Base-by-base conservation (phyloP, 1,139 yeast species). In the Protomyces arabidopsidicola region DNA sequence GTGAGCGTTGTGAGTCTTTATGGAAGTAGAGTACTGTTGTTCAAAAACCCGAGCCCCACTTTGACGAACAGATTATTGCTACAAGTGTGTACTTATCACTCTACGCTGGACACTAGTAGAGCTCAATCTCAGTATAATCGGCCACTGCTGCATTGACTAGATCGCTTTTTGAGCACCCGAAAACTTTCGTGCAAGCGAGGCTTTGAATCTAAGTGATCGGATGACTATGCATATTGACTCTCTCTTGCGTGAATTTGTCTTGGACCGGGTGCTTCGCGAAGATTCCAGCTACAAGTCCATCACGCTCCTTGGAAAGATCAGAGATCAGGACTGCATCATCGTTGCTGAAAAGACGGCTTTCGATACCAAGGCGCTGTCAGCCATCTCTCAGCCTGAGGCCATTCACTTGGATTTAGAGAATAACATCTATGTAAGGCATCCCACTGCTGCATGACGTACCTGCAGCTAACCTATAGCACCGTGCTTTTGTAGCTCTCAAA, bases 301-400 rank as follows among this genome's bases (percentile, higher is more conserved):
- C 34, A 84, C 82, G 0, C 69, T 90, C 1, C 76, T 90, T 24
- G 98, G 98, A 0, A 70, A 75, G 1, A 86, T 93, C 27, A 78
- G 81, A 4, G 76, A 72, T 1, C 63, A 84, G 61, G 75, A 80
- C 53, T 97, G 97, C 5, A 85, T 93, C n/a, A 71, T 90, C 16
- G 78, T 86, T 6, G 73, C 89, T 8, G 96, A 90, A 71, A 88
- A 89, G 74, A 79, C 90, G 0, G 86, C 84, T 58, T 89, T 88
- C 72, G 70, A 67, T 36, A 70, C 53, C 16, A 34, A 58, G 2
- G 55, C 10, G 9, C 18, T 58, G n/a, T 34, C 51, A 2, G 12
- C 12, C 9, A 10, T 58, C 24, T 27, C 24, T 3, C n/a, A 22
- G 38, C 55, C 62, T 4, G 34, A 39, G 14, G 52, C 38, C 10